Evolutionary conservation across 2,329 filamentous ascomycete species (phyloP), one percentile per base, ranked within the genome.

Genomic region (Fusarium proliferatum): DNA sequence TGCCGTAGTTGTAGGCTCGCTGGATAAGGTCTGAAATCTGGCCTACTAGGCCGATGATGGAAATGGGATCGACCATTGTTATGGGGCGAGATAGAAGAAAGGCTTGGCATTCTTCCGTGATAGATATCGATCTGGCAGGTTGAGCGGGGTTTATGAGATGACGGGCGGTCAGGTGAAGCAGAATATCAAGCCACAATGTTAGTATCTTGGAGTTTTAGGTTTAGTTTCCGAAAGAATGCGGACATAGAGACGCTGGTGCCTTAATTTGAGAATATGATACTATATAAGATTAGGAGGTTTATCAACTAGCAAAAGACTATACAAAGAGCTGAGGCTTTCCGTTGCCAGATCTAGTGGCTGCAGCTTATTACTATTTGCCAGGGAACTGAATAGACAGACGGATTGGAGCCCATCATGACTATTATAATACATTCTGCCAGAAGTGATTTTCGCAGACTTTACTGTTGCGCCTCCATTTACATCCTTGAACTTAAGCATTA

Each of bases 51-150:
- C 49, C 49, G 3, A 52, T 26, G 0, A 52, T 52, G 1, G 49
- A 52, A 5, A 52, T 52, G 2, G 49, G 49, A 5, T 48, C 45
- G 1, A 9, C 26, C 45, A 48, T 48, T 30, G 1, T 4, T n/a
- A 21, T 30, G 4, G 28, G 28, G 28, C 4, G 0, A 13, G 23
- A 15, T 30, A 16, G 0, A 21, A 11, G 19, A 11, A 30, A n/a
- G 3, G 6, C 19, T n/a, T 16, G 26, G 26, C 9, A 30, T n/a
- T 30, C 3, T n/a, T 11, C 2, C 4, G 19, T 16, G 9, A 30
- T n/a, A 16, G 4, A 48, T 13, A 5, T 8, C 9, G 28, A 28
- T 9, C 2, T 28, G 28, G 5, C 5, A 30, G 9, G 6, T 12
- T 6, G 26, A 48, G 45, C 13, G 45, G 26, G 45, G 45, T 48